Evolutionary conservation across 129 eudicot genomes (phyloP), one percentile per base, ranked within the genome.

Genomic region (Flaveria sonorensis): DNA sequence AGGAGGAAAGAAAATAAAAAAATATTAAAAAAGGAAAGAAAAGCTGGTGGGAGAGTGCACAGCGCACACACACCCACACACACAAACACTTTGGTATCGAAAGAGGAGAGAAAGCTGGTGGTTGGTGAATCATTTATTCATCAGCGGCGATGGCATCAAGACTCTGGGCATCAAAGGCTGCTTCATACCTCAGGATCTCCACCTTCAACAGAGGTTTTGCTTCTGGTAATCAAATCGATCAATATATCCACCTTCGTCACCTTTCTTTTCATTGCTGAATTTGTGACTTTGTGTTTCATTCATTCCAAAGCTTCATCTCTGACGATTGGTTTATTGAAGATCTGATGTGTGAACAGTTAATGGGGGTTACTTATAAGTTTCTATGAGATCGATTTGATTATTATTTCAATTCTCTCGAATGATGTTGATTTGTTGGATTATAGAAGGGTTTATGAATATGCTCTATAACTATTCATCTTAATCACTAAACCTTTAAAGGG

Each of bases 171-270:
- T 77, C 90, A 8, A 86, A 77, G 63, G 80, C 85, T 63, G 85
- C 85, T 68, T 86, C 87, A 26, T 81, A 83, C 73, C 81, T 90
- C 67, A 86, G 81, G 85, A 86, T 87, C 90, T 85, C 95, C 16
- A 74, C 81, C 20, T 85, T 83, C 76, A 73, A 75, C 83, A 72
- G 97, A 75, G 86, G 84, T 26, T 92, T 86, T 70, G 92, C 95
- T 75, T 79, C 95, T 56, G 97, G 97, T 91, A 57, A 71, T 59
- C 52, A 36, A 36, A 30, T 30, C 36, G 3, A 30, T 30, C 36
- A 57, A 71, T 59, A 36, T 18, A 48, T 8, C 65, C 30, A 1
- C 50, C 65, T 66, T 68, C 80, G 36, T 72, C 55, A 21, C 57
- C 79, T 78, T 74, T 69, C 11, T 75, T 75, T 26, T 24, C 4